Base-by-base conservation (phyloP, 2,329 filamentous ascomycete species). In the Aspergillus arachidicola region DNA sequence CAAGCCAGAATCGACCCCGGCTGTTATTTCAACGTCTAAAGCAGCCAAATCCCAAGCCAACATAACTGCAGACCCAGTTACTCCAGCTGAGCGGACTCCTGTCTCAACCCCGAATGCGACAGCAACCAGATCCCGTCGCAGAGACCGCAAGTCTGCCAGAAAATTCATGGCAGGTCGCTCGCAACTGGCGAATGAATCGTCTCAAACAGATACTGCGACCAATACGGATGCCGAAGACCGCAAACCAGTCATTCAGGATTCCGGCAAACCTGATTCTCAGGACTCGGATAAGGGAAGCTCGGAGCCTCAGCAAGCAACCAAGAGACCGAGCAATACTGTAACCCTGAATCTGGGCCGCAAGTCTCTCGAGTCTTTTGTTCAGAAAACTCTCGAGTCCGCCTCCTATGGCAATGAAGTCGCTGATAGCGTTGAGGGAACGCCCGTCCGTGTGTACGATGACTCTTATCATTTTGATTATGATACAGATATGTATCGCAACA, bases 381-480 rank as follows among this genome's bases (percentile, higher is more conserved):
- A 54, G 16, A 54, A 46, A 28, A 43, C 57, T 4, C 43, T 64
- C 14, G 57, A 57, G 10, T 12, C 55, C 3, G 12, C 34, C 10
- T 53, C 59, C 2, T 60, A 62, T 41, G 50, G 62, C 46, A 51
- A 59, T 11, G 68, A 64, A 19, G 28, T 64, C 28, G 61, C 63
- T 19, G 58, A 64, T 19, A 63, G 59, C 26, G 61, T 58, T 16
- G 61, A 65, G 32, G 61, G 48, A 4, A 67, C 63, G 1, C 60
- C 66, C 6, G 45, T 57, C 4, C 48, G 63, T 41, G 62, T 63
- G 48, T 62, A 68, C 36, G 61, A 63, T 48, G 65, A 66, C 14
- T 58, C 51, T 26, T 69, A 61, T 28, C 64, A 68, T 38, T 69
- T 69, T 11, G 68, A 70, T 21, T 70, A 71, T 28, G 66, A 65